Conservation (phyloP, 176 grass and related monocot genomes). For the Triticum dicoccoides region DNA sequence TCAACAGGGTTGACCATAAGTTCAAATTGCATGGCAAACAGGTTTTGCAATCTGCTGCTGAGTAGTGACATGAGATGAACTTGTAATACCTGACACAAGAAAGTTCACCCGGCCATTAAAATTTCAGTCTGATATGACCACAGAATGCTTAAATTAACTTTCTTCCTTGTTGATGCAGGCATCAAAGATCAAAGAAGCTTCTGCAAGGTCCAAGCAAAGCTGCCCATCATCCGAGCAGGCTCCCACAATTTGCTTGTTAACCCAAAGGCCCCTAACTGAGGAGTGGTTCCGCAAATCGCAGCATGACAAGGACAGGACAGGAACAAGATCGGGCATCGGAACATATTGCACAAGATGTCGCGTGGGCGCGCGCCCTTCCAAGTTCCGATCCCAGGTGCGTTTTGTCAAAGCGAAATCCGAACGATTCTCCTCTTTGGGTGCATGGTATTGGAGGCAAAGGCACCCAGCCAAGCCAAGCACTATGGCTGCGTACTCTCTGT, state of each 20-base stretch:
- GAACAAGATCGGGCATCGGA: conserved; percentile 38
- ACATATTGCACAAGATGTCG: neutral
- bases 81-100: neutral
- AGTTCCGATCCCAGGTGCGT: neutral
- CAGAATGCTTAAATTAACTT: neutral
- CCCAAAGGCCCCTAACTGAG: neutral
- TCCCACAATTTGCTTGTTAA: too few relatives aligned
- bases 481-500: too few relatives aligned
- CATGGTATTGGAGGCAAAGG: neutral
- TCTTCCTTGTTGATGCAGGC: neutral
- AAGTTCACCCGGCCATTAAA: neutral
- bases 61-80: too few relatives aligned
- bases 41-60: neutral
- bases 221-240: neutral
- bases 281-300: conserved; percentile 6
- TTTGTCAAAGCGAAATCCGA: conserved; percentile 3
- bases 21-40: neutral
- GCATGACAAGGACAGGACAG: conserved; percentile 2
- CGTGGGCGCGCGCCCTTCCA: neutral
- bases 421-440: neutral
- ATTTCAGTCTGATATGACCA: neutral
- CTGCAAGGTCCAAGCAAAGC: neutral
- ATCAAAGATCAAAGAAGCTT: neutral
- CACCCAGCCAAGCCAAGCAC: too few relatives aligned
- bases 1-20: neutral